phyloP scores from a whole-genome alignment of 2,329 filamentous ascomycete species.

The Leptosphaerulina australis region DNA sequence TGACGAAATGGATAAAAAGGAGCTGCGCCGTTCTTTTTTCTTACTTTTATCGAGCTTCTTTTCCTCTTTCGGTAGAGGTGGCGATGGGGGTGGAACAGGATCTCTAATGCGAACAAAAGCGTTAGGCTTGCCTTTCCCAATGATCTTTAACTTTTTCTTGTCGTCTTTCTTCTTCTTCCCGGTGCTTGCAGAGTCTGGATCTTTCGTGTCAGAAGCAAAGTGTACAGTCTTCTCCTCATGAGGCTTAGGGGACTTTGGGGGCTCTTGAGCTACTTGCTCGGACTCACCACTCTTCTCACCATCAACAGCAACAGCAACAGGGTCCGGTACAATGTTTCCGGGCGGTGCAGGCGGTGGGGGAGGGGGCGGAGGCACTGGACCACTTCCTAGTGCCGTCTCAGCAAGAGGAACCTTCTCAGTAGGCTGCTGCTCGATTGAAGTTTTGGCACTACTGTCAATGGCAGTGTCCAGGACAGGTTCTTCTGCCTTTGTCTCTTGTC shows the following conservation, averaged over 20 bases:
- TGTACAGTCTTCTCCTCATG: slow-evolving; percentile 42
- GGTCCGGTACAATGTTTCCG: slow-evolving; percentile 12
- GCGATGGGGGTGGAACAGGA: slow-evolving; percentile 25
- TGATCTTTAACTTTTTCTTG: slow-evolving; percentile 28
- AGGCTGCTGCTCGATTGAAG: slow-evolving; percentile 2
- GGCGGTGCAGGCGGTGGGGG: slow-evolving; percentile 19
- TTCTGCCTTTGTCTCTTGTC: slow-evolving; percentile 11
- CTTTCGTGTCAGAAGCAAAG: slow-evolving; percentile 49
- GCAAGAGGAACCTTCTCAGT: background rate
- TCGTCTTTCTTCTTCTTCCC: slow-evolving; percentile 38
- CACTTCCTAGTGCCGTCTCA: slow-evolving; percentile 5
- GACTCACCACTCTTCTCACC: slow-evolving; percentile 47
- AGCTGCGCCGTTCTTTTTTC: slow-evolving; percentile 32
- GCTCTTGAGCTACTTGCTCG: slow-evolving; percentile 43
- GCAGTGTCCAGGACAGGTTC: slow-evolving; percentile 3
- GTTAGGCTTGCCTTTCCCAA: slow-evolving; percentile 39
- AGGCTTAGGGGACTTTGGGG: slow-evolving; percentile 38
- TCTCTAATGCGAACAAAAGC: slow-evolving; percentile 43
- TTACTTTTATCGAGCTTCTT: slow-evolving; percentile 34
- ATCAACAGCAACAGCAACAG: slow-evolving; percentile 24
- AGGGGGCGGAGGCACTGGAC: slow-evolving; percentile 22
- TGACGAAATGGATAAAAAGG: slow-evolving; percentile 26
- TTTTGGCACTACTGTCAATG: slow-evolving; percentile 1
- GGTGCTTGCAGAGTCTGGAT: slow-evolving; percentile 37
- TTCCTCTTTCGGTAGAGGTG: slow-evolving; percentile 37